Evolutionary conservation across 805 yeast genomes (phyloP).

Genomic region (Suhomyces faveliae): DNA sequence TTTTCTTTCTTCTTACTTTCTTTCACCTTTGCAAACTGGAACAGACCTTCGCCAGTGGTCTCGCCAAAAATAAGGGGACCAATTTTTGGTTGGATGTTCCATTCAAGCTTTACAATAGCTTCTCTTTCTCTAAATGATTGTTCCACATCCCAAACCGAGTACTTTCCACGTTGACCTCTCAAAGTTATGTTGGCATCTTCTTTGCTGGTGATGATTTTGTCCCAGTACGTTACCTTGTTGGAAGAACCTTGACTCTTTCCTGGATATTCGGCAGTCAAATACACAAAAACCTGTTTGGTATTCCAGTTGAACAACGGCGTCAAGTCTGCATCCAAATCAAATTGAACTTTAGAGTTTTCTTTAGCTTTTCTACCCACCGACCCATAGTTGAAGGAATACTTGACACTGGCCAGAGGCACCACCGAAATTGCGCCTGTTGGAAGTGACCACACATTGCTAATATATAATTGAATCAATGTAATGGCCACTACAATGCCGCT

Average conservation of each 20-base stretch:
- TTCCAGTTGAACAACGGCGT: constrained; percentile 90
- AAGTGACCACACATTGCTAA: constrained; percentile 43
- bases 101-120: constrained; percentile 69
- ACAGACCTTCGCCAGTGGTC: constrained; percentile 27
- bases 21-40: constrained; percentile 28
- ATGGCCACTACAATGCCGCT: constrained; percentile 47
- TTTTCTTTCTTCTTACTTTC: constrained; percentile 8
- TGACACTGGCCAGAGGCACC: constrained; percentile 41
- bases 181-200: constrained; percentile 59
- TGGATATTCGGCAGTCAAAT: constrained; percentile 80
- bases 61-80: constrained; percentile 78
- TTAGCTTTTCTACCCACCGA: constrained; percentile 63
- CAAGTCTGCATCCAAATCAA: constrained; percentile 75
- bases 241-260: constrained; percentile 43
- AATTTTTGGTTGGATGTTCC: constrained; percentile 91
- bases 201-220: constrained; percentile 62
- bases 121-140: constrained; percentile 58
- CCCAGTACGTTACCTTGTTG: constrained; percentile 88
- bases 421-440: constrained; percentile 36
- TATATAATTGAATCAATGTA: constrained; percentile 49
- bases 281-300: constrained; percentile 93
- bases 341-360: constrained; percentile 69
- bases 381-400: constrained; percentile 64
- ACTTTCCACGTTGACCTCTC: constrained; percentile 60
- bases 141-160: constrained; percentile 84